Base-by-base conservation (phyloP, 2,329 filamentous ascomycete genomes). In the Blastomyces emzantsi region DNA sequence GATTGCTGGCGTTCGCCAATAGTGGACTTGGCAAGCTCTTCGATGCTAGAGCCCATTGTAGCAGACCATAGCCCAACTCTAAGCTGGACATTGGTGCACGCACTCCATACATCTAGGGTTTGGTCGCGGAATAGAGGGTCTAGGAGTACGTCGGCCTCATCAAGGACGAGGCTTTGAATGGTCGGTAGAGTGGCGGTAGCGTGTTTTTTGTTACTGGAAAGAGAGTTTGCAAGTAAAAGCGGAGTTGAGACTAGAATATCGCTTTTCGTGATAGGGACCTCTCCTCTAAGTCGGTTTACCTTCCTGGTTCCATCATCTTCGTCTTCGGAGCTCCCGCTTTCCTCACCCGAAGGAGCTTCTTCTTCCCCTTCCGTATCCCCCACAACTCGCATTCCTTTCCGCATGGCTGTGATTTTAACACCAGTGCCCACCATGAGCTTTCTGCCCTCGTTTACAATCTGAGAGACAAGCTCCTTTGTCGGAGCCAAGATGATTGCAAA, bases 101-200 rank as follows among this genome's bases (percentile, higher is more conserved):
- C 85, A 52, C 85, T 84, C 92, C 92, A 97, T 66, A 97, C 87
- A 3, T 84, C 83, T 47, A 95, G 80, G 0, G 92, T 97, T 74
- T 97, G 92, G 28, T 94, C 89, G 64, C 90, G 85, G 79, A 99
- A 99, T 5, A 97, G 81, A 19, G 90, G 87, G 70, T 97, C 92
- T 13, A 99, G 84, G 6, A 99, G 87, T 17, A 97, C 92, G 74
- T 99, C 94, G 0, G 92, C 94, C 80, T 99, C 94, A 72, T 99
- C 94, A 2, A 99, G 81, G 45, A 97, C 83, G 22, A 99, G 79
- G 60, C 86, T 86, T 55, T 83, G 82, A 4, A 97, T 87, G 0
- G 84, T 83, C 0, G 90, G 85, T 5, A 96, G 76, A 5, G 81
- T 77, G 41, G 76, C 74, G 60, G 78, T 69, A 3, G 73, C 79